Evolutionary conservation across 2,329 filamentous ascomycete genomes (phyloP).

Genomic region (Fusarium keratoplasticum): DNA sequence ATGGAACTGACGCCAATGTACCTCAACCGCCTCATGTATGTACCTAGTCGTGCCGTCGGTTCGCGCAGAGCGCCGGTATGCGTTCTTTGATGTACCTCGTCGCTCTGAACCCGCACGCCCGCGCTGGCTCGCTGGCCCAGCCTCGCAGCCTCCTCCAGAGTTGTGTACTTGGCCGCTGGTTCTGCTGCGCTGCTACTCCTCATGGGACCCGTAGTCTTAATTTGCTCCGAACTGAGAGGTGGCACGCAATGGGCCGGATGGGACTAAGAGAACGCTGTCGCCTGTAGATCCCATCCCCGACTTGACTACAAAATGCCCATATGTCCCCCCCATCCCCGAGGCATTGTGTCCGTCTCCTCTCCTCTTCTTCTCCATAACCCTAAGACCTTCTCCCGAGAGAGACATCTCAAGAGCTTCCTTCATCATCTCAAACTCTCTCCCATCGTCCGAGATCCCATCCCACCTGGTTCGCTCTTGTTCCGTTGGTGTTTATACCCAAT

Average conservation of each 20-base stretch:
- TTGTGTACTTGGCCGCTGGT: conserved; percentile 11
- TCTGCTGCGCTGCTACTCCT: conserved; percentile 14
- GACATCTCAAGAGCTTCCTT: conserved; percentile 13
- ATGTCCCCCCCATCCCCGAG: conserved; percentile 34
- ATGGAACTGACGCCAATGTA: conserved; percentile 30
- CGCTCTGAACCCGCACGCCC: conserved; percentile 29
- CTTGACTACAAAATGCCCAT: conserved; percentile 44
- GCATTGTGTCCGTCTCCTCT: conserved; percentile 22
- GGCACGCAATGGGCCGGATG: conserved; percentile 24
- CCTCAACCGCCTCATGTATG: conserved; percentile 31
- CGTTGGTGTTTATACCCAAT: background rate
- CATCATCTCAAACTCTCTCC: background rate
- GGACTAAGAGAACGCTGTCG: conserved; percentile 18
- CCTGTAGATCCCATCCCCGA: conserved; percentile 39
- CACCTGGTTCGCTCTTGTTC: conserved; percentile 13
- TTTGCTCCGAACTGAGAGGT: conserved; percentile 23
- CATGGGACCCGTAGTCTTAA: conserved; percentile 33
- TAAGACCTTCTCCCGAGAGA: conserved; percentile 7
- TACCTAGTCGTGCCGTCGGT: conserved; percentile 29
- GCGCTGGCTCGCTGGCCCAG: conserved; percentile 18
- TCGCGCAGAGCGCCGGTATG: conserved; percentile 24
- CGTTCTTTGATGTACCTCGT: conserved; percentile 36
- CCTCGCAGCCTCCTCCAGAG: conserved; percentile 22
- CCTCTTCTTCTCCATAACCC: conserved; percentile 29
- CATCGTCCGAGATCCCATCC: conserved; percentile 2